Evolutionary conservation across 2,329 filamentous ascomycete species (phyloP).

Genomic region (Aureobasidium sp.): DNA sequence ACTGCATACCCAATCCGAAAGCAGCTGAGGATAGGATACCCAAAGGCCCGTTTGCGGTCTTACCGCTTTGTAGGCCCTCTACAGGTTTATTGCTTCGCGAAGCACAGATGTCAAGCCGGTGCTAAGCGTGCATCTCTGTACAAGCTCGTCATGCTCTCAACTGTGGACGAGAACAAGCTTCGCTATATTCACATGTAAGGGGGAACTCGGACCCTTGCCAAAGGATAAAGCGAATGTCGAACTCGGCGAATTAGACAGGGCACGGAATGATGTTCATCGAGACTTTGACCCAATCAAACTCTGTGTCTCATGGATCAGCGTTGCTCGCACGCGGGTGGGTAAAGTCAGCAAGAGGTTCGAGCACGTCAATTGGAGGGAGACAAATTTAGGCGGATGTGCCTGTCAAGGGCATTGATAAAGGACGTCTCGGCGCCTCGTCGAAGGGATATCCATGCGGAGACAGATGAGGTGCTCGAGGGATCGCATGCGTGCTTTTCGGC

Average conservation of each 20-base stretch:
- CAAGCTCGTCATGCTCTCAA: neutral
- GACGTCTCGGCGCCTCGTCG: neutral
- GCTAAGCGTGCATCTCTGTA: neutral
- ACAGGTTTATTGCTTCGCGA: neutral
- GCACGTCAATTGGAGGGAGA: neutral
- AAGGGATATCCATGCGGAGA: neutral
- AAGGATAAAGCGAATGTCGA: neutral
- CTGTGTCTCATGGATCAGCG: neutral
- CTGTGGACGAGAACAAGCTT: neutral
- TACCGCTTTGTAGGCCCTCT: neutral
- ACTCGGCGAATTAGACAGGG: conserved; percentile 4
- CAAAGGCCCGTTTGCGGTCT: neutral
- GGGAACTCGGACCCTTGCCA: neutral
- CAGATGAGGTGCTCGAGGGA: neutral
- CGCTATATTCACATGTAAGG: neutral
- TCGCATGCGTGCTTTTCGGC: neutral
- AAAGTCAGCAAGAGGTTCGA: neutral
- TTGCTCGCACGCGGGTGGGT: neutral
- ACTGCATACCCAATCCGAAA: neutral
- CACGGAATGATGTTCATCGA: neutral
- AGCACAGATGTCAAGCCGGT: neutral
- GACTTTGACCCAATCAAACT: conserved; percentile 3
- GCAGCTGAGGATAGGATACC: neutral
- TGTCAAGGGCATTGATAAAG: neutral
- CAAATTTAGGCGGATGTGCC: conserved; percentile 4